These are phyloP conservation scores for Calonectria honghensis DNA, from an alignment of 2,329 filamentous ascomycete species.

Conservation along the genomic window DNA sequence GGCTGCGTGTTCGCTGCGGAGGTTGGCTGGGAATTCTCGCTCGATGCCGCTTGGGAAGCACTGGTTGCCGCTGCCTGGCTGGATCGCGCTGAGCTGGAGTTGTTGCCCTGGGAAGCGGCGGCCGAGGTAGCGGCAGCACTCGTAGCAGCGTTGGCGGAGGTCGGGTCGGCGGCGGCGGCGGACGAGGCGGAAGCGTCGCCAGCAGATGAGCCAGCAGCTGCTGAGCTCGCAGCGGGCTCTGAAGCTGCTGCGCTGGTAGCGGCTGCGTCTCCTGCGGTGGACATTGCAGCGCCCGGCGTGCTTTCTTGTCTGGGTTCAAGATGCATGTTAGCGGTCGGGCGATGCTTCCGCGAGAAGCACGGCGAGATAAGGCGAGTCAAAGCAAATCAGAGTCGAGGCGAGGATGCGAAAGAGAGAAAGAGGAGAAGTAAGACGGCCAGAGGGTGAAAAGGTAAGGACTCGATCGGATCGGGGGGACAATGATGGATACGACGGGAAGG, in stretches of 20 bases:
- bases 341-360: slow-evolving; percentile 39
- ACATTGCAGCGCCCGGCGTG: slow-evolving; percentile 59
- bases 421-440: slow-evolving; percentile 1
- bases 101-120: slow-evolving; percentile 30
- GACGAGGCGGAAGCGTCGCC: slow-evolving; percentile 20
- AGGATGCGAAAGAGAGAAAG: slow-evolving; percentile 15
- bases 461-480: slow-evolving; percentile 29
- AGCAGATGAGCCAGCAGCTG: background rate
- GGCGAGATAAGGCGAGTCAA: slow-evolving; percentile 12
- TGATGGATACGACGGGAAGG: slow-evolving; percentile 36
- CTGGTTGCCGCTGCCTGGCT: slow-evolving; percentile 1
- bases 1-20: background rate
- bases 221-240: background rate
- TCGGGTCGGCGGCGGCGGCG: slow-evolving; percentile 27
- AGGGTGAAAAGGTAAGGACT: slow-evolving; percentile 19
- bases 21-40: slow-evolving; percentile 1
- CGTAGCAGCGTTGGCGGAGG: slow-evolving; percentile 27
- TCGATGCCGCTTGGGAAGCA: slow-evolving; percentile 9
- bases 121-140: slow-evolving; percentile 12
- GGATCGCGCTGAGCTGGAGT: slow-evolving; percentile 12
- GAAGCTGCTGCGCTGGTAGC: slow-evolving; percentile 47
- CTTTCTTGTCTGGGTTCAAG: slow-evolving; percentile 55
- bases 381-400: slow-evolving; percentile 15
- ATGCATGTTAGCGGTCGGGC: slow-evolving; percentile 59
- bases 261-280: slow-evolving; percentile 51